phyloP scores from a whole-genome alignment of 2,329 filamentous ascomycete species.

The Aureobasidium sp. region DNA sequence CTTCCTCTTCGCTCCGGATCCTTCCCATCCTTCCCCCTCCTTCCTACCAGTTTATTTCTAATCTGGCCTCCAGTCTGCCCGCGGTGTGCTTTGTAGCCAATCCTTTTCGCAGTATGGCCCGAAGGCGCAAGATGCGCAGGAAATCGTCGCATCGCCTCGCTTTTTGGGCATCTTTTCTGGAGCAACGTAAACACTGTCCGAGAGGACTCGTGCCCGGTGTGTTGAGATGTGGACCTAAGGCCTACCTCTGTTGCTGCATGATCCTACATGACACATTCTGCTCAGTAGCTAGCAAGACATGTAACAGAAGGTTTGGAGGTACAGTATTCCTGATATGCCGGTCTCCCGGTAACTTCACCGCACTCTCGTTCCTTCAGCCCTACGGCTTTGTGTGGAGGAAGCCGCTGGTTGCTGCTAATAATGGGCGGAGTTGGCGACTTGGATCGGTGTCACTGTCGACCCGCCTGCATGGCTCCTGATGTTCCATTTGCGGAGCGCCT shows the following conservation, averaged over 20 bases:
- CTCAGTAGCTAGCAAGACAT: too few relatives aligned
- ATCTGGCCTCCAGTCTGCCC: slow-evolving; percentile 2
- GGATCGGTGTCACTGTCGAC: slow-evolving; percentile 15
- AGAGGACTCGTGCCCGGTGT: slow-evolving; percentile 1
- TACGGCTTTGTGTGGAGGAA: slow-evolving; percentile 2
- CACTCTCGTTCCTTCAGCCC: slow-evolving; percentile 13
- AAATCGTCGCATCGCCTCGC: slow-evolving; percentile 12
- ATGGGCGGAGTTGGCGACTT: slow-evolving; percentile 16
- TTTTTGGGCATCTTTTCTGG: neutral
- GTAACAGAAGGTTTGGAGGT: neutral
- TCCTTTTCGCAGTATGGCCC: slow-evolving; percentile 11
- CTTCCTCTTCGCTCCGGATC: slow-evolving; percentile 6
- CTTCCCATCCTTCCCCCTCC: slow-evolving; percentile 2
- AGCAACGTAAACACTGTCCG: neutral
- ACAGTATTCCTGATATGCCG: neutral
- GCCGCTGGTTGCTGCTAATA: slow-evolving; percentile 17
- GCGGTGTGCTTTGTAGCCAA: slow-evolving; percentile 12
- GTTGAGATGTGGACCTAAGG: too few relatives aligned
- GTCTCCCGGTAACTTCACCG: slow-evolving; percentile 5
- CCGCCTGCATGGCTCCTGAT: slow-evolving; percentile 12
- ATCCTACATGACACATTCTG: slow-evolving; percentile 7
- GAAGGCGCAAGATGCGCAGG: slow-evolving; percentile 13
- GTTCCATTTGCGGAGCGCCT: slow-evolving; percentile 14
- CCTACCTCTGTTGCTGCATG: slow-evolving; percentile 14
- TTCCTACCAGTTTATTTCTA: slow-evolving; percentile 10